Base-by-base conservation (phyloP, 73 alveolate genomes). In the Symbiodinium pilosum region DNA sequence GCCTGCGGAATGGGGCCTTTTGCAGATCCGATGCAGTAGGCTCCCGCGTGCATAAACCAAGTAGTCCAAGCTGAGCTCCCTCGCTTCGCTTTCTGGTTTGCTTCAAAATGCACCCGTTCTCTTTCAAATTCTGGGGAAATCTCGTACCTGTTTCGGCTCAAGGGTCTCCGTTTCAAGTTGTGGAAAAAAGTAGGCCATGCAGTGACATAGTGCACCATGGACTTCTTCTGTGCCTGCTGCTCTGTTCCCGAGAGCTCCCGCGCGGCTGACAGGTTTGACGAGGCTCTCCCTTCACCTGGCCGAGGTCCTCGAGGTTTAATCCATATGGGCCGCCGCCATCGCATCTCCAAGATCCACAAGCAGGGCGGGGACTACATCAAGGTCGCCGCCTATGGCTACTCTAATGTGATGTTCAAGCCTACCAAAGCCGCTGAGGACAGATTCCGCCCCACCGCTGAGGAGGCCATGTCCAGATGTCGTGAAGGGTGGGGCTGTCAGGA, bases 391-490 rank as follows among this genome's bases (percentile, higher is more conserved):
- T 34, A 38, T 28, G 86, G 32, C 73, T 26, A 16, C 73, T 18
- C 36, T 2, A 20, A 34, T 16, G 87, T 75, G 52, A 43, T 75
- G 20, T 75, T 75, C 87, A 75, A 75, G 87, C 87, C 87, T 0
- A 75, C 87, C 43, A 73, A 73, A 28, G 86, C 86, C 18, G 21
- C 5, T 9, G 86, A 73, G 21, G 32, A 12, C 30, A 43, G 47
- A 28, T 73, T 73, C 86, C 86, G 86, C 5, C 32, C 21, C 7
- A 9, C 86, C 32, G 41, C 43, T 7, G 43, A 34, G 12, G 86
- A 28, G 18, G 86, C 86, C 6, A 43, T 73, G 86, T 73, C 86
- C n/a, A n/a, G 86, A 73, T 38, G 86, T 44, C 86, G 32, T 73
- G 32, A 43, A 43, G 86, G 86, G 21, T 9, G 86, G 86, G n/a